Base-by-base conservation (phyloP, 768 basidiomycete species). In the Termitomyces sp. region DNA sequence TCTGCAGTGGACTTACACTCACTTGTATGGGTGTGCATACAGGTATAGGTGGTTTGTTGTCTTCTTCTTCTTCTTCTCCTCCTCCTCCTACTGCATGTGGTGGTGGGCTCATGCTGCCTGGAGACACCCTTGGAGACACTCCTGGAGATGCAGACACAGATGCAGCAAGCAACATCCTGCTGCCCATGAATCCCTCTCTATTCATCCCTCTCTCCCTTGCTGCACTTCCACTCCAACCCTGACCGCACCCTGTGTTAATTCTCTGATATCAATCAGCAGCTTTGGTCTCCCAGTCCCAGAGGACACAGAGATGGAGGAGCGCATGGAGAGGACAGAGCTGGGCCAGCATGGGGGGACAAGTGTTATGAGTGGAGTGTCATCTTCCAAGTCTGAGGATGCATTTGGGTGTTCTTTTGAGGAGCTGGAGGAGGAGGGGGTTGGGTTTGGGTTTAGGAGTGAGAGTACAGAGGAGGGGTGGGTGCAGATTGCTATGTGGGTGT, bases 331-430 rank as follows among this genome's bases (percentile, higher is more conserved):
- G 15, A 87, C 79, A 63, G 86, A 89, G 17, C 87, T 88, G 15
- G 90, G 89, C 40, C 91, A 80, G 52, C 77, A 80, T 11, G 90
- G 89, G 0, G 78, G 77, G 6, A 89, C 73, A 38, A 91, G 76
- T 1, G 75, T 78, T 0, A 87, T 85, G 40, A 93, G 78, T 12
- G 90, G 91, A 2, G 85, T 81, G 60, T 88, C 82, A 56, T 83
- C 85, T 80, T 82, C 38, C 1, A 54, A 48, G 40, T 42, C 38
- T 1, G 77, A 77, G 65, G 48, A 43, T 25, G 25, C 25, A 25
- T 25, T 25, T 25, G 25, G 25, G 25, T 25, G 25, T 25, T 25
- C 25, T 25, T 25, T 25, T 25, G 25, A 25, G 25, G 25, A 25
- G 25, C 25, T 25, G 38, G 59, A 47, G 37, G 38, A n/a, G 17